These are phyloP conservation scores for Candida maris DNA, from an alignment of 805 yeast species.

Conservation along the genomic window DNA sequence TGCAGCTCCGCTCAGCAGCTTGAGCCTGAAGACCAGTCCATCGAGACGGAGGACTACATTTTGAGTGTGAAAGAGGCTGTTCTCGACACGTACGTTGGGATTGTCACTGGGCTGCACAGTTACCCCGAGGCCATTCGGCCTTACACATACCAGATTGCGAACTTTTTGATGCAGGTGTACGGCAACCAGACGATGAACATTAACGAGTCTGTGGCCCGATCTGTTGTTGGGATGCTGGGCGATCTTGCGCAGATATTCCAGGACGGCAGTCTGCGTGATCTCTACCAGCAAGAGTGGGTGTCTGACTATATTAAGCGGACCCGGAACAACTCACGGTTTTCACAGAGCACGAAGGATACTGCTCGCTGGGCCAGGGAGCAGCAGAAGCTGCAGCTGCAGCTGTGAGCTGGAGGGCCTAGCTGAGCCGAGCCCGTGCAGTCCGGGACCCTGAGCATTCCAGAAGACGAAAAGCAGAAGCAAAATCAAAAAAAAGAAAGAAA, in stretches of 20 bases:
- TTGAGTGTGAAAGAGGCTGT: conserved; percentile 76
- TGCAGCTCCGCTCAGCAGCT: conserved; percentile 62
- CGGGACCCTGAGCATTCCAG: too few relatives aligned
- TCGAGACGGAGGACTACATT: conserved; percentile 76
- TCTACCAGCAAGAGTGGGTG: conserved; percentile 75
- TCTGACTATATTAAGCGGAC: conserved; percentile 70
- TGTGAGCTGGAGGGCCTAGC: conserved; percentile 2
- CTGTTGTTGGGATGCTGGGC: conserved; percentile 88
- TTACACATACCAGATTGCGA: conserved; percentile 66
- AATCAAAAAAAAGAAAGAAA: too few relatives aligned
- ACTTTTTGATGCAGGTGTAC: conserved; percentile 58
- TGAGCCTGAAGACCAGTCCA: conserved; percentile 61
- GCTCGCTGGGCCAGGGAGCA: conserved; percentile 97
- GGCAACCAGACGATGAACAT: conserved; percentile 56
- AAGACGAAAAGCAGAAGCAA: too few relatives aligned
- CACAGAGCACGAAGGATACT: conserved; percentile 74
- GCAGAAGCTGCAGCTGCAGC: conserved; percentile 40
- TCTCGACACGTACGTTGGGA: conserved; percentile 94
- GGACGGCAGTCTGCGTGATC: conserved; percentile 65
- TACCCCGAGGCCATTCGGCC: conserved; percentile 62
- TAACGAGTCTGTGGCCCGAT: conserved; percentile 70
- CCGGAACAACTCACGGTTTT: conserved; percentile 57
- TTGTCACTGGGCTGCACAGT: conserved; percentile 82
- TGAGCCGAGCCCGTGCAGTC: too few relatives aligned
- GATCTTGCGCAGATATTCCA: conserved; percentile 88